Base-by-base conservation (phyloP, 345 rosid species). In the Bruguiera sexangula region DNA sequence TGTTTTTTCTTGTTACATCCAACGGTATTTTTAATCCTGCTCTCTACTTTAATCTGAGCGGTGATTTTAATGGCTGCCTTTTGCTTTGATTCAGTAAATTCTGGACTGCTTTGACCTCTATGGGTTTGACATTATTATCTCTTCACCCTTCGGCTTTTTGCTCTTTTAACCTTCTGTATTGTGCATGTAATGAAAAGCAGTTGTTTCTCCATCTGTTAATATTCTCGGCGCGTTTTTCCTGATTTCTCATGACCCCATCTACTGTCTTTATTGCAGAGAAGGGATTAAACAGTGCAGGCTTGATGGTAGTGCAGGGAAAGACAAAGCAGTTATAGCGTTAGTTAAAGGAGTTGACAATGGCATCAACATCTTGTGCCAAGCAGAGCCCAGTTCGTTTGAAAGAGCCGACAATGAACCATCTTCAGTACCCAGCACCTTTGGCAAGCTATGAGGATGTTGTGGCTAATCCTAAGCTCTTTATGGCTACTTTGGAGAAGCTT, bases 361-460 rank as follows among this genome's bases (percentile, higher is more conserved):
- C 96, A 72, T 95, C 99, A 70, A 85, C 87, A 77, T 88, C 97
- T 82, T 85, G 82, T 71, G 82, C 81, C 56, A 83, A 87, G 75
- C 93, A 87, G 83, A 82, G 77, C 66, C 76, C 81, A 59, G 57
- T 84, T 81, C 74, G 81, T 54, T 56, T 79, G 85, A 85, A 79
- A 76, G 90, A 85, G 70, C 63, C 81, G 37, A 65, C 68, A 7
- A 60, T 79, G 63, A 76, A 69, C 63, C 67, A 70, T 74, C 71
- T 71, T 58, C 76, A 84, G 51, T 83, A 82, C 69, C 87, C 92
- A 16, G 53, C 81, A 32, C 90, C 99, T 75, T 78, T 77, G 65
- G 93, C 88, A 29, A 79, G 84, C 58, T 92, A 92, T 74, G 96
- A 85, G 53, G 96, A 89, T 64, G 85, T 95, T 59, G 81, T 77